These are phyloP conservation scores for Xylaria hypoxylon DNA, from an alignment of 2,329 filamentous ascomycete genomes.

Conservation along the genomic window DNA sequence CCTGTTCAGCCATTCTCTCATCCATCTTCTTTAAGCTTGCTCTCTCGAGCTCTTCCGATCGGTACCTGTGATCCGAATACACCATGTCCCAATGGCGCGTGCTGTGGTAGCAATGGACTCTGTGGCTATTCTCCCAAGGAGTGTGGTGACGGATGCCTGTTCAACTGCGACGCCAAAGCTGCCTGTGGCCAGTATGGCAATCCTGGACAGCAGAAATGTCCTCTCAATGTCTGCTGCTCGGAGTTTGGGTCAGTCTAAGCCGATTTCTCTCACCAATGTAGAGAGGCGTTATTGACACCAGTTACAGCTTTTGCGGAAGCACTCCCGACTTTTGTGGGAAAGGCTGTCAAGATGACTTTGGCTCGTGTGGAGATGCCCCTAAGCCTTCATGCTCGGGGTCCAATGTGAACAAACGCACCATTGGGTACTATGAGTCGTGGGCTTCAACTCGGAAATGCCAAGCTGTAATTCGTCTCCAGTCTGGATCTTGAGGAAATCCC, in stretches of 20 bases:
- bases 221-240: conserved; percentile 50
- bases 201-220: conserved; percentile 41
- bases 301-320: background rate
- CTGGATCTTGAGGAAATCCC: too few relatives aligned
- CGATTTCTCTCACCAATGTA: too few relatives aligned
- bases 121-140: background rate
- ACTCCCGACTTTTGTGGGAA: conserved; percentile 1
- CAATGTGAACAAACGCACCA: conserved; percentile 28
- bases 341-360: background rate
- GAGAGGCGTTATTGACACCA: too few relatives aligned
- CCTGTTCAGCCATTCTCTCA: too few relatives aligned
- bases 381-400: background rate
- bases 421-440: conserved; percentile 55
- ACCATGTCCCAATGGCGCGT: background rate
- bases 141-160: background rate
- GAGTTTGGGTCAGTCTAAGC: conserved; percentile 40
- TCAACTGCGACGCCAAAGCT: too few relatives aligned
- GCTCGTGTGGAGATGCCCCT: background rate
- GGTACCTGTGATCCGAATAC: too few relatives aligned
- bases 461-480: too few relatives aligned
- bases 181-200: conserved; percentile 45
- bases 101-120: background rate
- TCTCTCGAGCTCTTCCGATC: too few relatives aligned
- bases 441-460: conserved; percentile 40
- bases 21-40: too few relatives aligned